Base-by-base conservation (phyloP, 176 grass and related monocot genomes). In the Luzula sylvatica region DNA sequence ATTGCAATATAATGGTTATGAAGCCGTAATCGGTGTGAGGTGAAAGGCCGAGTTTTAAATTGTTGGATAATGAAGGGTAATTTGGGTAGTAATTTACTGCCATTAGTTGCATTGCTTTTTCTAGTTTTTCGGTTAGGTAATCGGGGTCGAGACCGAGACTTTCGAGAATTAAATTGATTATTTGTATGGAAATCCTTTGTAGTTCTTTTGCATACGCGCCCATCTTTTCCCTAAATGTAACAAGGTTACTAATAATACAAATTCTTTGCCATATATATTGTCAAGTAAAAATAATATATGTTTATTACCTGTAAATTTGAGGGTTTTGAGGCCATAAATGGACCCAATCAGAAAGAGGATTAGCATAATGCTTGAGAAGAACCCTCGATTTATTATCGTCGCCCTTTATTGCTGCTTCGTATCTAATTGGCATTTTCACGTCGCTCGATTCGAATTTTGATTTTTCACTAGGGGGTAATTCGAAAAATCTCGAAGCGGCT, bases 341-440 rank as follows among this genome's bases (percentile, higher is more conserved):
- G 53, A 75, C 42, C 88, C 83, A 94, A 16, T 84, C 46, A 1
- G 56, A 11, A 1, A 87, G 61, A 23, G 88, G 83, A 27, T 87
- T 78, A 3, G 83, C 83, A 1, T 84, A 81, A 46, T 87, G 88
- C 69, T 94, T 94, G 9, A 94, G 61, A 41, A 94, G 78, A 11
- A 57, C 60, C 45, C 88, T 74, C 14, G 55, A 61, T 48, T 48
- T 69, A 29, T 58, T 65, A 29, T 61, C 71, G 13, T 72, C 67
- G 9, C 67, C 72, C 43, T 46, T 38, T 13, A 64, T 69, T n/a
- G 52, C 75, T 1, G 68, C 78, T 18, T 81, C 71, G 45, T 94
- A 87, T 48, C 83, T 80, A 64, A 84, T 15, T 1, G 83, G 88
- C 19, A 25, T 44, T 21, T 28, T 19, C 38, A 88, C 51, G 26